Conservation (phyloP, 768 basidiomycete species). For the Leucosporidium yakuticum region DNA sequence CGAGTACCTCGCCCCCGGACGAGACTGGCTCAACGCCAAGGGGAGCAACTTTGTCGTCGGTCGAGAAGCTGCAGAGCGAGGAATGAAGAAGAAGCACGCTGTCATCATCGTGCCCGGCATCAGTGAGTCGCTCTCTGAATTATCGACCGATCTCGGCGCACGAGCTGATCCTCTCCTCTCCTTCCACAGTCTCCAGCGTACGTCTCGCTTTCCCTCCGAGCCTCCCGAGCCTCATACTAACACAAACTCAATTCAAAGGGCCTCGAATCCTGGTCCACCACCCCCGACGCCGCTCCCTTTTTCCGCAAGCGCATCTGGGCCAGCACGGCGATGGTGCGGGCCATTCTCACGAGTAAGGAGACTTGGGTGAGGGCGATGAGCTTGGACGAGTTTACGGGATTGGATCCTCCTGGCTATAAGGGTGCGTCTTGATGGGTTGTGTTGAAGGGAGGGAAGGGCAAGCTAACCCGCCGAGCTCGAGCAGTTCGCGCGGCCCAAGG, state of each 20-base stretch:
- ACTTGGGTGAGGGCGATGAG: conserved; percentile 85
- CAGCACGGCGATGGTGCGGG: conserved; percentile 60
- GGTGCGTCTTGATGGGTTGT: conserved; percentile 58
- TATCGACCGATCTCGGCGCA: not conserved
- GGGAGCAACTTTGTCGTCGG: conserved; percentile 29
- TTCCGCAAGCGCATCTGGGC: conserved; percentile 76
- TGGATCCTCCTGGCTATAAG: conserved; percentile 79
- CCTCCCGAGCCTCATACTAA: not conserved
- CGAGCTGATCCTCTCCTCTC: conserved; percentile 5
- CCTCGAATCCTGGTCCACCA: conserved; percentile 89
- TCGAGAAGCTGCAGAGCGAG: conserved; percentile 23
- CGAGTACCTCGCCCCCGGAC: conserved; percentile 20
- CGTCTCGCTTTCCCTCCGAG: not conserved
- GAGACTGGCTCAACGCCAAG: conserved; percentile 27
- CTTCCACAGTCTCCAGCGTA: not conserved
- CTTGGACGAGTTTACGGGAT: conserved; percentile 82
- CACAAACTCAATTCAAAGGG: conserved; percentile 42
- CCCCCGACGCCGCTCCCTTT: conserved; percentile 73
- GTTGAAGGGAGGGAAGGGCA: not conserved
- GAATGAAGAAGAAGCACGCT: conserved; percentile 35
- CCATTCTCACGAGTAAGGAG: conserved; percentile 74
- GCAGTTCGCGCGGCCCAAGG: conserved; percentile 3
- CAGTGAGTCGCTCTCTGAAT: not conserved
- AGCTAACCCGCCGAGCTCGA: not conserved
- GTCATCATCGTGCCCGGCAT: conserved; percentile 39